phyloP scores from a whole-genome alignment of 768 basidiomycete genomes.

The Pisolithus marmoratus region DNA sequence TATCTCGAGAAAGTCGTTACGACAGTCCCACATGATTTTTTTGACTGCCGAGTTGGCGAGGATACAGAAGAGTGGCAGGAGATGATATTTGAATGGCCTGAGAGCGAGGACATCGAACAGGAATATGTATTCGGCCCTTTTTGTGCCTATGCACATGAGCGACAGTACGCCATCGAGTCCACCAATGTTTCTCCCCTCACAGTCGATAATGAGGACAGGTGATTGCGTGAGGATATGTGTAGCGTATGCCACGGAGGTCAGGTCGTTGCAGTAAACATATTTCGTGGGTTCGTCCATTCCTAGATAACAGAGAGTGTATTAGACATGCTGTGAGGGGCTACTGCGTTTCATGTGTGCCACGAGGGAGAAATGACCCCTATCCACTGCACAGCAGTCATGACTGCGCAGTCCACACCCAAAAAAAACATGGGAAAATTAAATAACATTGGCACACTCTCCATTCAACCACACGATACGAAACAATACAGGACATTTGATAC shows the following conservation, averaged over 20 bases:
- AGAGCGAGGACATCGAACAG: slow-evolving; percentile 34
- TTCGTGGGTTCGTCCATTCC: too few relatives aligned
- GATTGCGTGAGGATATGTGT: slow-evolving; percentile 13
- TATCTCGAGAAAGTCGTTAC: slow-evolving; percentile 36
- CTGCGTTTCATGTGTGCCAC: too few relatives aligned
- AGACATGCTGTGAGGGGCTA: too few relatives aligned
- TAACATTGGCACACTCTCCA: too few relatives aligned
- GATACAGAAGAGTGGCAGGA: slow-evolving; percentile 23
- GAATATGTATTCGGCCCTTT: slow-evolving; percentile 27
- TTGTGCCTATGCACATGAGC: slow-evolving; percentile 31
- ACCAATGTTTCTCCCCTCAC: slow-evolving; percentile 35
- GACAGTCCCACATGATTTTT: slow-evolving; percentile 40
- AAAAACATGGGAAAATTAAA: too few relatives aligned
- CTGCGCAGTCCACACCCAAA: too few relatives aligned
- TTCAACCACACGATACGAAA: too few relatives aligned
- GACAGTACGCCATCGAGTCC: slow-evolving; percentile 25
- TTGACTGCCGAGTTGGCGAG: slow-evolving; percentile 24
- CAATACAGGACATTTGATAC: too few relatives aligned
- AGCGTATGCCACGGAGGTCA: slow-evolving; percentile 13
- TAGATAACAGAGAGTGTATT: too few relatives aligned
- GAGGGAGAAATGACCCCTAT: too few relatives aligned
- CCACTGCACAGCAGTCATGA: too few relatives aligned
- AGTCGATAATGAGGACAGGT: slow-evolving; percentile 32
- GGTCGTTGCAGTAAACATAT: slow-evolving; percentile 16
- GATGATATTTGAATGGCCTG: slow-evolving; percentile 6